Base-by-base conservation (phyloP, 148 eudicot species). In the Tetragonia tetragonoides region DNA sequence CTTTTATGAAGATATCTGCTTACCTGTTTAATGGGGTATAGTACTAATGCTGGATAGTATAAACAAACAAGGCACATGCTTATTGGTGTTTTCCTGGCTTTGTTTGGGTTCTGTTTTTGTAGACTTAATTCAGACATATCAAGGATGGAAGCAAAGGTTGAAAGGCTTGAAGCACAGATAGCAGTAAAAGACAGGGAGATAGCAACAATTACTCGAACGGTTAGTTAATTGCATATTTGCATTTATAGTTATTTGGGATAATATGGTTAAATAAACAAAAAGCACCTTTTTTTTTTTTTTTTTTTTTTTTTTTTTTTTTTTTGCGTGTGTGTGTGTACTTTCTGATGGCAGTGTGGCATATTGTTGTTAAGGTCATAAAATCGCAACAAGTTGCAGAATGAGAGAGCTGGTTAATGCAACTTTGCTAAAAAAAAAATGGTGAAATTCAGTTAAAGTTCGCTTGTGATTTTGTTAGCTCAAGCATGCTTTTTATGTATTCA, bases 81-180 rank as follows among this genome's bases (percentile, higher is more conserved):
- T 62, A 46, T 37, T 38, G 28, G 57, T 54, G 49, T 53, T 75
- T 71, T 74, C 57, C 51, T 60, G 57, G 41, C 28, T 77, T 72
- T 72, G 63, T 61, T 37, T 79, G 71, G 44, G 24, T 74, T 66
- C 39, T 65, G 69, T 79, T 60, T n/a, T 60, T 73, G 16, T 70
- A 96, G 99, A 68, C 91, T 93, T 66, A 73, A 86, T 68, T 96
- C 99, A 39, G 99, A 96, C 85, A 87, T 93, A 80, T 87, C 99
- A 87, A 93, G 99, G 81, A 83, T 96, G 82, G 99, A 96, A 84
- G 91, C 95, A 53, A 96, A 93, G 85, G 92, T 93, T 38, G 99
- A 96, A 85, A 93, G 98, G 85, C 91, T 93, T 76, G 99, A 96
- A 80, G 75, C 92, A 1, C 98, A 88, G 64, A 49, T 93, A 77